A percentile compares a stretch with the other conserved stretches of the same genome.
Conservation (phyloP, 1,284 basidiomycete genomes). For the Papiliotrema laurentii region DNA sequence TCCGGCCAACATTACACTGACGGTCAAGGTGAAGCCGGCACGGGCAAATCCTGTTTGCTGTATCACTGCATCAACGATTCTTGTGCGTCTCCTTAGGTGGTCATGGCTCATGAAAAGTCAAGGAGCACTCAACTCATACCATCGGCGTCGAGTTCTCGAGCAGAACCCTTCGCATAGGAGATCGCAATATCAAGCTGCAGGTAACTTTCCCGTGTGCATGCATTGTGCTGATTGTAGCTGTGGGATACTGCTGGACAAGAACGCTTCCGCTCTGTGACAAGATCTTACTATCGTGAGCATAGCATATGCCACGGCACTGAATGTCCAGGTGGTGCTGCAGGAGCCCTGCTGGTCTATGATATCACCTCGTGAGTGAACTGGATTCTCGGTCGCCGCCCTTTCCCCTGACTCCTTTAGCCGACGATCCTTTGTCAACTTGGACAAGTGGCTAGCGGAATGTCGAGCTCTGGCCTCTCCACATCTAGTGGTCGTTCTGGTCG, state of each 20-base stretch:
- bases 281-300: constrained; percentile 78
- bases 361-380: constrained; percentile 1
- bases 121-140: constrained; percentile 93
- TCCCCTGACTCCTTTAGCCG: constrained; percentile 27
- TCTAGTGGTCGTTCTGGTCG: constrained; percentile 84
- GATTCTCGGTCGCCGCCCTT: not conserved
- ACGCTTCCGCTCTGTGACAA: constrained; percentile 90
- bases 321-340: constrained; percentile 65
- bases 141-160: constrained; percentile 96
- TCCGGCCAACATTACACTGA: constrained; percentile 4
- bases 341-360: constrained; percentile 34
- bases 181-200: constrained; percentile 91
- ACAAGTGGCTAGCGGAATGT: constrained; percentile 86
- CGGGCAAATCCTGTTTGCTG: constrained; percentile 91
- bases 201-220: constrained; percentile 50
- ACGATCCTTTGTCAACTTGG: constrained; percentile 67
- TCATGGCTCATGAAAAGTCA: constrained; percentile 58
- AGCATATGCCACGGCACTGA: not conserved
- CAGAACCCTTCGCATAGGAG: constrained; percentile 78
- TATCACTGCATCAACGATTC: constrained; percentile 94
- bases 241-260: constrained; percentile 99
- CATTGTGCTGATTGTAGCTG: constrained; percentile 53
- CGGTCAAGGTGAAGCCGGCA: constrained; percentile 79
- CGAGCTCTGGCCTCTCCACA: constrained; percentile 78
- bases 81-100: constrained; percentile 57